Base-by-base conservation (phyloP, 805 yeast species). In the Wickerhamomyces alni region DNA sequence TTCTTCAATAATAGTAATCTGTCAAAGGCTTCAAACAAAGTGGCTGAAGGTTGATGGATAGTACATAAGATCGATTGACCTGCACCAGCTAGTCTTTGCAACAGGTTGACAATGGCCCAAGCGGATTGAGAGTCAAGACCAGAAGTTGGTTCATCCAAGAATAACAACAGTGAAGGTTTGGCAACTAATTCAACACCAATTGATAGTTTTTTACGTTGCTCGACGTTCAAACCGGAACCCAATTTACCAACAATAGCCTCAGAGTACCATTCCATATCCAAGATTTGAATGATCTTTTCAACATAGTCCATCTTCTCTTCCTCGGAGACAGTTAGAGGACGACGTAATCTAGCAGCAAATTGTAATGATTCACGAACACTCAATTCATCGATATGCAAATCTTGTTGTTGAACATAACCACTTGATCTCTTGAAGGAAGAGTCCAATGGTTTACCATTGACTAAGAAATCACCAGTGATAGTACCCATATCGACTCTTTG, bases 401-500 rank as follows among this genome's bases (percentile, higher is more conserved):
- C 34, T n/a, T 31, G 34, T 19, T 31, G 34, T 31, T 31, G 34
- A n/a, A 31, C 34, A 21, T 31, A 31, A 18, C 34, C 34, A 17
- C 24, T 19, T 5, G 34, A 31, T 31, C 34, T 31, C 17, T n/a
- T 31, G 34, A 31, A 31, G 5, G 34, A 31, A 11, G 34, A 13
- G 16, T 31, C 34, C 19, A 31, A 13, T 6, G 34, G 26, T 21
- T 19, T 5, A 31, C 34, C 34, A 31, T 31, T 31, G 17, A 31
- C 34, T 12, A 31, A 31, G 25, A 31, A 19, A n/a, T 31, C 26
- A 18, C 34, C 34, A 18, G 34, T 31, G 26, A 31, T 66, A 26
- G 72, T 72, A 58, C 83, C 83, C 59, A 66, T 65, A 30, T 72
- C 70, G 43, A 70, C 66, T 57, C 82, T 63, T 48, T 72, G 74